Conservation (phyloP, 2,329 filamentous ascomycete genomes). For the Aureobasidium pullulans region DNA sequence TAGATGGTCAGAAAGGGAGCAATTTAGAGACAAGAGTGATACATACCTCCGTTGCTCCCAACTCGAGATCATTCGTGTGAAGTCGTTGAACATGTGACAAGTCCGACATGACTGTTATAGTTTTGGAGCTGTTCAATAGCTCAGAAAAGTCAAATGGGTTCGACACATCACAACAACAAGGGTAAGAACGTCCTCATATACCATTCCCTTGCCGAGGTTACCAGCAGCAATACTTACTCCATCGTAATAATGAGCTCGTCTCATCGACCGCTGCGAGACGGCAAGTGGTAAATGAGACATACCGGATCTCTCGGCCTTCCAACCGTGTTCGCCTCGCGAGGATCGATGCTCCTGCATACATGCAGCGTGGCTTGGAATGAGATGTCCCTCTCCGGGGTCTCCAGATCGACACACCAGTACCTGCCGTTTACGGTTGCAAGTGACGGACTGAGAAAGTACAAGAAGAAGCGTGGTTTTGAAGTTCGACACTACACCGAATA, state of each 20-base stretch:
- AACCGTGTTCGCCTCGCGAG: background rate
- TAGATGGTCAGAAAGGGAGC: background rate
- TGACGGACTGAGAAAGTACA: background rate
- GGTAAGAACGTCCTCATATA: background rate
- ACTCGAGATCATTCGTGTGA: conserved; percentile 39
- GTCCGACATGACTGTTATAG: background rate
- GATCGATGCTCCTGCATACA: background rate
- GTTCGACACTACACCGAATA: background rate
- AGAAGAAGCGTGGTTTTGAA: background rate
- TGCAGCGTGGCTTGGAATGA: background rate
- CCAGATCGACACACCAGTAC: background rate
- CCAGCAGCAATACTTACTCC: background rate
- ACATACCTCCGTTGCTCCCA: conserved; percentile 20
- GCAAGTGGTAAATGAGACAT: background rate
- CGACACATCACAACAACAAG: background rate
- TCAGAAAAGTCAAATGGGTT: too few species aligned
- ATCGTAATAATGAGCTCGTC: background rate
- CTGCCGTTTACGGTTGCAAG: background rate
- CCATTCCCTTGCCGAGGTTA: background rate
- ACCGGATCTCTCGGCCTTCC: background rate
- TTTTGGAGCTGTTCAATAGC: too few species aligned
- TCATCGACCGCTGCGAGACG: background rate
- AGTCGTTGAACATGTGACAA: conserved; percentile 19
- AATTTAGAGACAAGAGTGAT: background rate
- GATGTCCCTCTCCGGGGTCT: background rate